These are phyloP conservation scores for Pythium aquatile DNA, from an alignment of 352 stramenopile genomes.

Conservation along the genomic window DNA sequence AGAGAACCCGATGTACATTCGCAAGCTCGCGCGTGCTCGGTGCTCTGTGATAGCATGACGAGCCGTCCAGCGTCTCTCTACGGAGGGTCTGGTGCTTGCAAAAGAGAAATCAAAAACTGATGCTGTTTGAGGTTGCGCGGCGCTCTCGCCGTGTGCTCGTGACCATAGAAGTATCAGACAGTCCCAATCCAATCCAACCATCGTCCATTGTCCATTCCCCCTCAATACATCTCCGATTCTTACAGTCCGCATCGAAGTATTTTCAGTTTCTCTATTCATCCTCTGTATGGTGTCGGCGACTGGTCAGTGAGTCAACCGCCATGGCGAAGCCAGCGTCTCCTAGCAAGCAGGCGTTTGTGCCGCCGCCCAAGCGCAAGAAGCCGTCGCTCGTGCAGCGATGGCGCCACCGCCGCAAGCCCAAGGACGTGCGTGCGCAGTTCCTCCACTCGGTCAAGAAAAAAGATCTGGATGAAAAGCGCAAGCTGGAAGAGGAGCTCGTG, in stretches of 20 bases:
- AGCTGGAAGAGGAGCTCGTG: slow-evolving; percentile 40
- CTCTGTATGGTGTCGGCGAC: background rate
- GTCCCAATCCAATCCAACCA: background rate
- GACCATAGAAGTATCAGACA: slow-evolving; percentile 76
- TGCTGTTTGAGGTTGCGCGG: slow-evolving; percentile 80
- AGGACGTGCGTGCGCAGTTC: slow-evolving; percentile 41
- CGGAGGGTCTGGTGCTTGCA: slow-evolving; percentile 44
- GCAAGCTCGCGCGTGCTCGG: slow-evolving; percentile 74
- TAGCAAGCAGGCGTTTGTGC: background rate
- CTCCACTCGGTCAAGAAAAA: slow-evolving; percentile 41
- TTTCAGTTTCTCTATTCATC: slow-evolving; percentile 1
- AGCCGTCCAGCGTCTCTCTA: slow-evolving; percentile 37
- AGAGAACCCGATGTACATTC: slow-evolving; percentile 38
- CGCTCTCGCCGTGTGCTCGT: slow-evolving; percentile 52
- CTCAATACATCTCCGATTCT: too few relatives aligned
- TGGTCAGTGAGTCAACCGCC: background rate
- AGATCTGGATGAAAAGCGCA: slow-evolving; percentile 34
- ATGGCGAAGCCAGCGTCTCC: slow-evolving; percentile 3
- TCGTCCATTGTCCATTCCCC: background rate
- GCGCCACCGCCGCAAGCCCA: slow-evolving; percentile 29
- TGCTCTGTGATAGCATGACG: slow-evolving; percentile 34
- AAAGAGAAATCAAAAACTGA: slow-evolving; percentile 35
- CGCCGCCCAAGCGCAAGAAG: slow-evolving; percentile 13
- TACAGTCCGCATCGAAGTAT: background rate
- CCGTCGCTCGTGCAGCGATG: slow-evolving; percentile 19